Evolutionary conservation across 768 basidiomycete species (phyloP).

Genomic region (Suillus luteus): DNA sequence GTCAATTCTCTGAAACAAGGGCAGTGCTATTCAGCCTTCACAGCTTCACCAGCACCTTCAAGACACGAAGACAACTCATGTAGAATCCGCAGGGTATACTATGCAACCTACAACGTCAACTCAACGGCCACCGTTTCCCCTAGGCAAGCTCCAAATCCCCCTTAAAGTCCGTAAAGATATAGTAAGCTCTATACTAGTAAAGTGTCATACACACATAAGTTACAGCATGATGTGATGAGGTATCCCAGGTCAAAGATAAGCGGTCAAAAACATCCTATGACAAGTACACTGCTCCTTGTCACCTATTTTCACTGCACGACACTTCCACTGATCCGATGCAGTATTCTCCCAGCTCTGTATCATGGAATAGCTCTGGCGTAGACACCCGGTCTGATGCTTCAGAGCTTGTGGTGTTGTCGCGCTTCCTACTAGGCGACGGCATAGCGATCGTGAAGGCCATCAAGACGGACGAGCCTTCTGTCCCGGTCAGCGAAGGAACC

Average conservation of each 20-base stretch:
- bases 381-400: background rate
- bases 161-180: background rate
- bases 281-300: background rate
- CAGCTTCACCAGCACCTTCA: background rate
- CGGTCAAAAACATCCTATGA: too few species aligned
- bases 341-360: slow-evolving; percentile 38
- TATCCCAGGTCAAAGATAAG: background rate
- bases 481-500: slow-evolving; percentile 7
- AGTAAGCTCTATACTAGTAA: background rate
- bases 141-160: background rate
- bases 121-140: background rate
- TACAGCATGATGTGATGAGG: background rate
- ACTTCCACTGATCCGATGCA: slow-evolving; percentile 30
- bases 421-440: slow-evolving; percentile 31
- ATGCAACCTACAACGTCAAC: background rate
- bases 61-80: background rate
- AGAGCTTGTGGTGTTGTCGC: background rate
- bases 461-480: slow-evolving; percentile 29
- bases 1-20: slow-evolving; percentile 2
- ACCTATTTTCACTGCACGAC: slow-evolving; percentile 16
- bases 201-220: background rate
- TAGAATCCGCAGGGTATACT: background rate
- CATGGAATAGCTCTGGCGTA: slow-evolving; percentile 15
- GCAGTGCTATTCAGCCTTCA: background rate
- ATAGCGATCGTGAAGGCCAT: slow-evolving; percentile 45